Base-by-base conservation (phyloP, 2,329 filamentous ascomycete species). In the Botrytis tulipae region DNA sequence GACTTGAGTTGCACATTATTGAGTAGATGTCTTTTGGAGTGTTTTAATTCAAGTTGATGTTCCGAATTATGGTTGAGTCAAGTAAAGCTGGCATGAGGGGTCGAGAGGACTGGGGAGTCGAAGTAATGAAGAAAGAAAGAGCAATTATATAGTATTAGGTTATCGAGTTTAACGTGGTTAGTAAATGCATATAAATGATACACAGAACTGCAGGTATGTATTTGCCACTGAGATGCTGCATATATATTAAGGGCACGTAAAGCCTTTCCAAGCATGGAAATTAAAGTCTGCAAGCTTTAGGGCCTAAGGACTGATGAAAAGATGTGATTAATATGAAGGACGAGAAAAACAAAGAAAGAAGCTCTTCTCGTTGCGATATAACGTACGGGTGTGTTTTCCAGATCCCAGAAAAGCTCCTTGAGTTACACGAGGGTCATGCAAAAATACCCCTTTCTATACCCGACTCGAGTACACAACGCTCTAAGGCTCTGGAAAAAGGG, bases 401-500 rank as follows among this genome's bases (percentile, higher is more conserved):
- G 18, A 29, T 54, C 5, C 48, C 25, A n/a, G 25, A 65, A 57
- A 32, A 42, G 25, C 3, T 57, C 66, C 35, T 42, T 25, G 18
- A n/a, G 57, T 57, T 57, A 42, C 48, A 68, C 18, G 37, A 68
- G 10, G 35, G 25, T 42, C 51, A 57, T 42, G 32, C 48, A 18
- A 25, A 54, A 42, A 32, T 42, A 25, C 48, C 37, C 48, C 66
- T 57, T 57, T 57, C 48, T 42, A 57, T 68, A 68, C 48, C 48
- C 66, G 48, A 68, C 66, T 68, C 18, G 66, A 68, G 66, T 57
- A 42, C n/a, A 29, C 37, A 68, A 57, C 37, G 22, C n/a, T 42
- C 7, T 16, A 25, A n/a, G 32, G 25, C 22, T n/a, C 22, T 51
- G 54, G 18, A 42, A 57, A 57, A 22, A 68, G 37, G 48, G 66